Evolutionary conservation across 2,329 filamentous ascomycete genomes (phyloP), one percentile per base, ranked within the genome.

Genomic region (Thyridium curvatum): DNA sequence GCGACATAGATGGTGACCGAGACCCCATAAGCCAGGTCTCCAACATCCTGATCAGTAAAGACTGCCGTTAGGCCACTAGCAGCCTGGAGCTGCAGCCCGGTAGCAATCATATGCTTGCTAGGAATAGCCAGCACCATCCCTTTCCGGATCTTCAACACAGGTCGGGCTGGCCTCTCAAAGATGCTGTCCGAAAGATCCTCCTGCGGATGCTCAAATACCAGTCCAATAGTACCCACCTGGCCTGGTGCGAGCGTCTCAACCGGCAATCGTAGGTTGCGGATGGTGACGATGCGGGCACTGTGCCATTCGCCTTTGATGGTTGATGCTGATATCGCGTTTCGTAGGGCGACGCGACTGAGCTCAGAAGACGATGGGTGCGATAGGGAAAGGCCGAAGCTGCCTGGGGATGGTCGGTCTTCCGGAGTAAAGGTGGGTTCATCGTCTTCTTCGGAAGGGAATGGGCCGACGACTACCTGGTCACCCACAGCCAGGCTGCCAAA

Each of bases 201-300:
- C 13, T 56, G 44, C 2, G 60, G 50, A 4, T 62, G 53, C 26
- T 74, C 66, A n/a, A 84, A 72, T 3, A 84, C 72, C 37, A 97
- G 68, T 0, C 90, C 91, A 39, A 98, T 75, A 0, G 90, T 96
- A 1, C 91, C 93, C 6, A 91, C 89, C 61, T 98, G 91, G 9
- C 87, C 88, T 13, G 82, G 73, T 37, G 82, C 73, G 8, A 97
- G 71, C 1, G 74, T 78, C 34, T 79, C 78, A 0, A 96, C 89
- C 0, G 91, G 87, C 3, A 96, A 69, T 5, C 91, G 79, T 8
- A 98, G 69, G 50, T 95, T 94, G 16, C 91, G 83, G 32, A 96
- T 82, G 50, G 90, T 97, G 33, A 86, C 82, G 38, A 97, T 79
- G 32, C 76, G 81, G 6, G 91, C 88, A 17, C 72, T 72, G 45